Base-by-base conservation (phyloP, 2,329 filamentous ascomycete species). In the Alternaria viburni region DNA sequence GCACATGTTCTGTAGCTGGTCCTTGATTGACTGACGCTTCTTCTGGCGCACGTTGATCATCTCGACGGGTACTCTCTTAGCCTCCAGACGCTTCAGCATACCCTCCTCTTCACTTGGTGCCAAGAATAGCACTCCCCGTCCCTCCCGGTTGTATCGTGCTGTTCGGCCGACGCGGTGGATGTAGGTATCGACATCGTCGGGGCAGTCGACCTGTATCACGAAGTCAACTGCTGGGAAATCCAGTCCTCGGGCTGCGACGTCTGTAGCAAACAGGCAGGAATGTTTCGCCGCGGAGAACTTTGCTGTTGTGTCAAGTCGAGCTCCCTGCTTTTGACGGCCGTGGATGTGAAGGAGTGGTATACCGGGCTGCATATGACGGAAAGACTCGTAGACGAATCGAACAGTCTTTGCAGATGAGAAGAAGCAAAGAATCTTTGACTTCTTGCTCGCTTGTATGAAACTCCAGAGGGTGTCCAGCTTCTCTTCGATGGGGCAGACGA, bases 131-230 rank as follows among this genome's bases (percentile, higher is more conserved):
- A 98, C 93, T 1, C 96, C 95, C 43, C 91, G 89, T 8, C 96
- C 96, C 57, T 93, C 89, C 67, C 91, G 91, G 74, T 97, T 91
- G 79, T 96, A 98, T 21, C 95, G 88, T n/a, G 96, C 96, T 17
- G 96, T 98, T 28, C 96, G 89, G 2, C 96, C 96, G 5, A 97
- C 95, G 62, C 96, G 89, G 81, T 99, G 96, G 70, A 99, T 98
- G 75, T 99, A 99, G 0, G 96, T 99, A 74, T 98, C 96, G 5
- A 92, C 91, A 78, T 99, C 95, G 79, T 99, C 96, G 0, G 96
- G 96, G 69, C 93, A 97, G 79, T 99, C 96, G n/a, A 93, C 87
- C 77, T 99, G 96, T n/a, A 99, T 93, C 6, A 99, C 96, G 91
- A 96, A 99, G 79, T 99, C 96, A 0, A 99, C 96, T 4, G 93